These are phyloP conservation scores for Solanum habrochaites DNA, from an alignment of 257 asterid genomes.

Conservation along the genomic window DNA sequence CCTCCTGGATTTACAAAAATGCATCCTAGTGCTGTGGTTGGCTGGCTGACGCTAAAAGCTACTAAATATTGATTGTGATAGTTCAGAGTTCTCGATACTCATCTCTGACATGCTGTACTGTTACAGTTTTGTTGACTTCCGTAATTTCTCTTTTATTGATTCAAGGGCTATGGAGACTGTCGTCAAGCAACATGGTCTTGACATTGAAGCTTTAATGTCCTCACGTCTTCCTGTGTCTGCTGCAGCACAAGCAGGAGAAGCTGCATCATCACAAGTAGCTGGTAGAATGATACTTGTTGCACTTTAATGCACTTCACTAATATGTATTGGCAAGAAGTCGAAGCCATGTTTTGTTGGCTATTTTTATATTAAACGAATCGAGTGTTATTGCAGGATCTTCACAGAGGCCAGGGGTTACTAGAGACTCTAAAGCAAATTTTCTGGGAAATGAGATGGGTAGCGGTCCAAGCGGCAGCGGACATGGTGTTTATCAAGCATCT, in stretches of 20 bases:
- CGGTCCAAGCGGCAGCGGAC: conserved; percentile 51
- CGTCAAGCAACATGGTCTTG: conserved; percentile 85
- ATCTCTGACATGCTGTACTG: neutral
- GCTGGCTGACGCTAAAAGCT: neutral
- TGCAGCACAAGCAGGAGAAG: conserved; percentile 71
- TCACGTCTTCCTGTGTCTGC: conserved; percentile 65
- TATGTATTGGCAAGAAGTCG: neutral
- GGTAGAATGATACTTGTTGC: conserved; percentile 26
- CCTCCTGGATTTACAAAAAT: neutral
- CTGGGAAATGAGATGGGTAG: conserved; percentile 52
- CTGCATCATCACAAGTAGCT: conserved; percentile 62
- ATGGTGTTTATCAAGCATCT: conserved; percentile 56
- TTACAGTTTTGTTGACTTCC: neutral
- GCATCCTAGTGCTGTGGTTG: neutral
- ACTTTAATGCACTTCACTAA: neutral
- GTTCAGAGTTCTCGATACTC: neutral
- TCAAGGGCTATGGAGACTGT: conserved; percentile 99
- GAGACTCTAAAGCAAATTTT: conserved; percentile 44
- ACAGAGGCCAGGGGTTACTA: conserved; percentile 38
- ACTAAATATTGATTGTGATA: neutral
- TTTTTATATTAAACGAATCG: neutral
- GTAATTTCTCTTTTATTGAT: neutral
- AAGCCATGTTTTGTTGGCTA: neutral
- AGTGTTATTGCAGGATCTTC: conserved; percentile 42
- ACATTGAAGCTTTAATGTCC: conserved; percentile 78